phyloP scores from a whole-genome alignment of 1,139 yeast species.

The Yamadazyma mexicana region DNA sequence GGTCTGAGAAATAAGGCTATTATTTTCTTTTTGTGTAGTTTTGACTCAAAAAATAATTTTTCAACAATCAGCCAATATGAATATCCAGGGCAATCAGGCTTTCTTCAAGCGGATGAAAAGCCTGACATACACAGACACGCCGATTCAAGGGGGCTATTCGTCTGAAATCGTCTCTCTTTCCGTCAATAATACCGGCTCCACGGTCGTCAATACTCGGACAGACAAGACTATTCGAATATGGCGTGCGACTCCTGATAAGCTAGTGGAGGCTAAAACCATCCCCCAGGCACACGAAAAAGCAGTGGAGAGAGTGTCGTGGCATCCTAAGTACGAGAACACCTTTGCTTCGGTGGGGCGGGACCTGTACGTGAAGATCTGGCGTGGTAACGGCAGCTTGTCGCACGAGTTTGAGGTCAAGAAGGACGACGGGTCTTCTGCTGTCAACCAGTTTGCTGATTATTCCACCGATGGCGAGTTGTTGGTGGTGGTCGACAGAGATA shows the following conservation, averaged over 20 bases:
- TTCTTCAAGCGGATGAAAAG: constrained; percentile 3
- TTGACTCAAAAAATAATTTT: no score
- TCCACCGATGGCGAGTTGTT: constrained; percentile 56
- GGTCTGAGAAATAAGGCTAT: no score
- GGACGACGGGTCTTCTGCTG: constrained; percentile 11
- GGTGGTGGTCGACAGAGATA: constrained; percentile 46
- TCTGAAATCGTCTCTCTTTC: constrained; percentile 34
- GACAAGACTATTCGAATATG: constrained; percentile 49
- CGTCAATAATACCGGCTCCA: constrained; percentile 42
- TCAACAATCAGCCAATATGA: not conserved
- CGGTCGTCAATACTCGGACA: constrained; percentile 46
- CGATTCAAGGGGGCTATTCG: constrained; percentile 17
- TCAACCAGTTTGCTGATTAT: constrained; percentile 40
- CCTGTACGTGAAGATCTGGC: constrained; percentile 58
- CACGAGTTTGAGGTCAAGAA: constrained; percentile 31
- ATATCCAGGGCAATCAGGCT: not conserved
- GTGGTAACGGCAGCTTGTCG: constrained; percentile 38
- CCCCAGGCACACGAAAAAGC: constrained; percentile 47
- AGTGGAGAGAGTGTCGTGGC: constrained; percentile 59
- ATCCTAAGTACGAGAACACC: constrained; percentile 50
- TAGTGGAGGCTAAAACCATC: constrained; percentile 36
- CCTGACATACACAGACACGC: constrained; percentile 1
- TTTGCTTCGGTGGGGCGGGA: constrained; percentile 65
- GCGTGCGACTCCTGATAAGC: constrained; percentile 30
- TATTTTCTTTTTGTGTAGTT: no score